Percentiles rank a stretch among this genome's conserved stretches.
Conservation (phyloP, 768 basidiomycete genomes). For the Podaxis carcinomalis region DNA sequence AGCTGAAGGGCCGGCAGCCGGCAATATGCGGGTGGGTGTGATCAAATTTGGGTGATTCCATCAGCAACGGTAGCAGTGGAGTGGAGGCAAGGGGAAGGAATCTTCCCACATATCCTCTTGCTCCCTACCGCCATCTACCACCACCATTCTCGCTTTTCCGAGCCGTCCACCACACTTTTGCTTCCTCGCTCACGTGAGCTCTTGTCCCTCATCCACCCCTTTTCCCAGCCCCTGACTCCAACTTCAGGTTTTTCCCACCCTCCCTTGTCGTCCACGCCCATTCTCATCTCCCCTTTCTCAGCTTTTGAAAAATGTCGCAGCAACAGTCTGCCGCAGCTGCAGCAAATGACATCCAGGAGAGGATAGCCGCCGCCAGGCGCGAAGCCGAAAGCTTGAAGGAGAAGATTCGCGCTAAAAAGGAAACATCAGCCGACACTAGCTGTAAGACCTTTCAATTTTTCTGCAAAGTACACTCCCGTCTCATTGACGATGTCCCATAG, state of each 20-base stretch:
- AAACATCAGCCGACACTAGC: constrained; percentile 97
- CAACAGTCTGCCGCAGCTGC: constrained; percentile 8
- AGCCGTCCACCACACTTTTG: background rate
- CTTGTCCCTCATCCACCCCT: constrained; percentile 21
- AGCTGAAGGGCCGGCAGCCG: constrained; percentile 15
- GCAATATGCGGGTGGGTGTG: constrained; percentile 16
- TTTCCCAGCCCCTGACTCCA: constrained; percentile 19
- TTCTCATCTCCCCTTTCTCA: constrained; percentile 12
- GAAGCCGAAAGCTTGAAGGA: constrained; percentile 98
- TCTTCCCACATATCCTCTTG: constrained; percentile 21
- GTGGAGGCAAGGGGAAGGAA: background rate
- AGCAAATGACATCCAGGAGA: constrained; percentile 68
- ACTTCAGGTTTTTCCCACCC: constrained; percentile 11
- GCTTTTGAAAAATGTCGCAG: constrained; percentile 10
- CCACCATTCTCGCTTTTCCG: background rate
- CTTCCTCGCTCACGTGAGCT: constrained; percentile 10
- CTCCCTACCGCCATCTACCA: constrained; percentile 12
- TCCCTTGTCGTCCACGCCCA: constrained; percentile 16
- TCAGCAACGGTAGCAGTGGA: constrained; percentile 13
- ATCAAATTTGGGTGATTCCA: constrained; percentile 15
- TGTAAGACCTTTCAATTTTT: constrained; percentile 50
- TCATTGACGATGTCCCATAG: constrained; percentile 36
- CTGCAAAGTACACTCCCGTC: background rate
- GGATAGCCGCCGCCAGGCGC: constrained; percentile 93
- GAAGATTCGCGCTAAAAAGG: constrained; percentile 95